phyloP scores from a whole-genome alignment of 2,329 filamentous ascomycete genomes.

The Claviceps pazoutovae region DNA sequence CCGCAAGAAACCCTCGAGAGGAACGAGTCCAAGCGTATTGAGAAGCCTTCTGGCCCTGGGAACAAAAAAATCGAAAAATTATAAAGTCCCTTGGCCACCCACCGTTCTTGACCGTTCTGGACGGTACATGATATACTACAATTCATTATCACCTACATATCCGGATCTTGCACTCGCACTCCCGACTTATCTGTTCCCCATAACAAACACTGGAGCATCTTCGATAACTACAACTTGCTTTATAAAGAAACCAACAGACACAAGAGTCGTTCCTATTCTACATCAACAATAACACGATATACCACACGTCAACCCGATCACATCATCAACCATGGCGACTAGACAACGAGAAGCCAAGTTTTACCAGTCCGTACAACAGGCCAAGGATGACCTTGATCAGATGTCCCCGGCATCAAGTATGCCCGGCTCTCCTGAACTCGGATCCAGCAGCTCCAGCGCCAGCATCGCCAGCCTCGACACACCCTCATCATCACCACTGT shows the following conservation, averaged over 20 bases:
- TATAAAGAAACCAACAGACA: too few relatives aligned
- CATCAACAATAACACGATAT: neutral
- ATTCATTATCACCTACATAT: conserved; percentile 1
- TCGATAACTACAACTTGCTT: too few relatives aligned
- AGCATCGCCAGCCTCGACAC: conserved; percentile 22
- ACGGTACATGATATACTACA: conserved; percentile 18
- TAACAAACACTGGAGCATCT: neutral
- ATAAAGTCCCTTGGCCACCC: conserved; percentile 21
- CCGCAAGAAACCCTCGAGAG: neutral
- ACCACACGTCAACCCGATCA: neutral
- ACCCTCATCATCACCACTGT: conserved; percentile 23
- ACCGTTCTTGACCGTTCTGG: conserved; percentile 29
- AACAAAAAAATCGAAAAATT: conserved; percentile 5
- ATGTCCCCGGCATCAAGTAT: conserved; percentile 12
- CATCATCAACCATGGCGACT: conserved; percentile 5
- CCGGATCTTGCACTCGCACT: conserved; percentile 4
- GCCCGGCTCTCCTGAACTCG: conserved; percentile 24
- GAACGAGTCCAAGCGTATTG: conserved; percentile 1
- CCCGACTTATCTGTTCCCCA: conserved; percentile 1
- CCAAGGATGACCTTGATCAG: conserved; percentile 17
- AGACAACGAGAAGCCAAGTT: conserved; percentile 12
- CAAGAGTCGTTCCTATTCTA: neutral
- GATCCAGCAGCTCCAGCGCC: conserved; percentile 19
- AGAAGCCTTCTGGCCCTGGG: neutral
- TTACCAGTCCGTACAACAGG: conserved; percentile 17